Base-by-base conservation (phyloP, 1,284 basidiomycete genomes). In the Takashimella tepidaria region DNA sequence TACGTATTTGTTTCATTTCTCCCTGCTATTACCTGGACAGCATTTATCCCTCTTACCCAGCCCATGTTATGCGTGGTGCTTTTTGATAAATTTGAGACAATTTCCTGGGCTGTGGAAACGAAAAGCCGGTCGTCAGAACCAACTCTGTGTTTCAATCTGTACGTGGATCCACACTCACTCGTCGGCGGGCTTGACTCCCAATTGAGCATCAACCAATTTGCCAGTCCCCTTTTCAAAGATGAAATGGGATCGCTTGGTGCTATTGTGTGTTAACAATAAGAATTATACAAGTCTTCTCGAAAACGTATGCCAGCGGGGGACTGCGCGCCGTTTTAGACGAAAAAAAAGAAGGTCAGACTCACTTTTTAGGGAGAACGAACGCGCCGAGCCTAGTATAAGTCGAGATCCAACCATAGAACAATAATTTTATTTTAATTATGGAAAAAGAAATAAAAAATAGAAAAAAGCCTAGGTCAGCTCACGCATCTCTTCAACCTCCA, bases 161-260 rank as follows among this genome's bases (percentile, higher is more conserved):
- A 37, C 31, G 10, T 8, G 8, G 31, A 37, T 16, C 31, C 16
- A 16, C 2, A 69, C 74, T 60, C 49, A 76, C 75, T 78, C 76
- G 25, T 92, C 87, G 0, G 70, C 84, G 1, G 91, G 87, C 67
- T 89, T 88, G 50, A 93, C 90, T 1, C 88, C 87, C 5, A 89
- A 78, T 66, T 84, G 84, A 76, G 84, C 87, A 26, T 92, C 86
- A 13, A 92, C 74, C 41, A 95, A 79, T 71, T 88, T 88, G 1
- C 90, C 92, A 0, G 67, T 66, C 8, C 88, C 89, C 72, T 89
- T 87, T 61, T 83, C 88, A 62, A 95, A 92, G 59, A 95, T 82
- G 73, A 93, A 93, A 73, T 93, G 90, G 58, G 87, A 90, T 19
- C 91, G 83, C 74, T 88, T 87, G 44, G 88, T 90, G 77, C 84